Conservation (phyloP, 2,329 filamentous ascomycete species). For the Cordyceps javanica region DNA sequence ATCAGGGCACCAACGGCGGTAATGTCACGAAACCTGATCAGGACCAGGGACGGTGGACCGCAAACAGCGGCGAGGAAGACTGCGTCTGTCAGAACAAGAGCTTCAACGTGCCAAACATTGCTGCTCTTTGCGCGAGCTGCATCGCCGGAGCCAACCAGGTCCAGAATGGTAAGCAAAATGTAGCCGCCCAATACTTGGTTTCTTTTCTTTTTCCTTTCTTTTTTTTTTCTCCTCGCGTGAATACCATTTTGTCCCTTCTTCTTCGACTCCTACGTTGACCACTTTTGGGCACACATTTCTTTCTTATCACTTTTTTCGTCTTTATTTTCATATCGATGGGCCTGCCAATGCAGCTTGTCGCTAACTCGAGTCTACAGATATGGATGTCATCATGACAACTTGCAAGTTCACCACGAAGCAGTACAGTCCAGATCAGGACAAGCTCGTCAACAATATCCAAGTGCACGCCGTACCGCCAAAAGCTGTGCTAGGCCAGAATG, state of each 20-base stretch:
- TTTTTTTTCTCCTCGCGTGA: too few relatives aligned
- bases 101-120: constrained; percentile 33
- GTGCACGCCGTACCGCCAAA: constrained; percentile 28
- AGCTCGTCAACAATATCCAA: constrained; percentile 25
- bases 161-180: constrained; percentile 25
- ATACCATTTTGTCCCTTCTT: too few relatives aligned
- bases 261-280: too few relatives aligned
- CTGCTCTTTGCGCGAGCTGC: constrained; percentile 33
- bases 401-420: constrained; percentile 27
- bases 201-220: neutral
- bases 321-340: too few relatives aligned
- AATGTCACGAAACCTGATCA: neutral
- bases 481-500: constrained; percentile 16
- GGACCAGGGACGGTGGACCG: constrained; percentile 14
- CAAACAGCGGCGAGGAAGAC: constrained; percentile 24
- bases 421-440: constrained; percentile 27
- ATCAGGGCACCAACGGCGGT: neutral
- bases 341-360: neutral
- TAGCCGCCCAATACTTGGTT: neutral
- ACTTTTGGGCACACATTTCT: too few relatives aligned
- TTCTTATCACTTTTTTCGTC: too few relatives aligned
- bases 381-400: constrained; percentile 29
- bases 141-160: constrained; percentile 26
- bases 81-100: constrained; percentile 35
- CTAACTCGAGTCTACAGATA: constrained; percentile 21